Evolutionary conservation across 2,329 filamentous ascomycete genomes (phyloP).

Genomic region (Leptographium wingfieldii): DNA sequence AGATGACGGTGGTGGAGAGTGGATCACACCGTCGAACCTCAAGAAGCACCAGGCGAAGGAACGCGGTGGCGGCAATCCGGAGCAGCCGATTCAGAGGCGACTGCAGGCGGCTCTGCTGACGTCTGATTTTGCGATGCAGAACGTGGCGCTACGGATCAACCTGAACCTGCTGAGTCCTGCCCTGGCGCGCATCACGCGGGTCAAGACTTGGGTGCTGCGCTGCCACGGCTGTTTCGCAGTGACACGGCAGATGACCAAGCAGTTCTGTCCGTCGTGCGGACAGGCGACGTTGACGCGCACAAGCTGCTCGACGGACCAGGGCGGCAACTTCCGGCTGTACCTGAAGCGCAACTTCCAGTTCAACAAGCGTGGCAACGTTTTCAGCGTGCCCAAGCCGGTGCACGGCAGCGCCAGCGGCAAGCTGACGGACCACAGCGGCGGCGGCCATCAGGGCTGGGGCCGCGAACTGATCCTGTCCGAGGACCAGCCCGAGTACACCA

Average conservation of each 20-base stretch:
- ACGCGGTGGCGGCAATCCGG: slow-evolving; percentile 28
- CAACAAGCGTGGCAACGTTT: slow-evolving; percentile 87
- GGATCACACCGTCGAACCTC: slow-evolving; percentile 92
- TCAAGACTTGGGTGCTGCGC: slow-evolving; percentile 81
- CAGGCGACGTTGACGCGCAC: slow-evolving; percentile 76
- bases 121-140: slow-evolving; percentile 96
- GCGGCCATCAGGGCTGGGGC: slow-evolving; percentile 82
- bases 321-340: slow-evolving; percentile 73
- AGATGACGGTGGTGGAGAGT: slow-evolving; percentile 53
- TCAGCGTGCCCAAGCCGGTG: slow-evolving; percentile 82
- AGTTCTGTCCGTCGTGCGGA: slow-evolving; percentile 88
- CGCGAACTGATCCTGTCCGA: slow-evolving; percentile 73
- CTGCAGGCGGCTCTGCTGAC: slow-evolving; percentile 89
- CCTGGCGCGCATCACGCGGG: slow-evolving; percentile 68
- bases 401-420: slow-evolving; percentile 73
- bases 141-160: slow-evolving; percentile 89
- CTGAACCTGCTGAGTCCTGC: slow-evolving; percentile 53
- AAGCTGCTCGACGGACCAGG: slow-evolving; percentile 64
- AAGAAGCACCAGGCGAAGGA: slow-evolving; percentile 70
- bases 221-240: slow-evolving; percentile 90
- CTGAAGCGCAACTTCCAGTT: slow-evolving; percentile 92
- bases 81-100: slow-evolving; percentile 42
- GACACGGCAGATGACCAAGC: slow-evolving; percentile 70
- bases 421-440: slow-evolving; percentile 36
- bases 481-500: slow-evolving; percentile 86